Percentiles rank a stretch among this genome's conserved stretches.
Evolutionary conservation across 2,329 filamentous ascomycete genomes (phyloP).

Genomic region (Cladosporium phlei): DNA sequence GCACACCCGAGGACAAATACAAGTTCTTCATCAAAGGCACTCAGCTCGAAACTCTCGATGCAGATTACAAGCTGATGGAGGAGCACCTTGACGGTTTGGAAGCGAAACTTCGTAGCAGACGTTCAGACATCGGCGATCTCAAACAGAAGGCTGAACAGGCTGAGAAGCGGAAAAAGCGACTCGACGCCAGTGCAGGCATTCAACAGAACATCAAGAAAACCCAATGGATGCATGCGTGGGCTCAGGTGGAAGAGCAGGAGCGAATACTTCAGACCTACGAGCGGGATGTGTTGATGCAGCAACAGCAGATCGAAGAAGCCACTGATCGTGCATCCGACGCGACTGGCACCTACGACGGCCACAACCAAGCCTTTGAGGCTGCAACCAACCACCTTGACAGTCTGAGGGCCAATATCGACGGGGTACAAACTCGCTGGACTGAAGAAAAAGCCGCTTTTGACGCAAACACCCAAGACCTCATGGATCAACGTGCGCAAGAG

Average conservation of each 20-base stretch:
- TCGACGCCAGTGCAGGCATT: slow-evolving; percentile 63
- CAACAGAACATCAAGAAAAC: slow-evolving; percentile 57
- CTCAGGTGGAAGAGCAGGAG: slow-evolving; percentile 76
- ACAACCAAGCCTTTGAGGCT: slow-evolving; percentile 36
- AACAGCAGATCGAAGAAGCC: slow-evolving; percentile 47
- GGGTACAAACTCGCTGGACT: slow-evolving; percentile 44
- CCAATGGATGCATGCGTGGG: slow-evolving; percentile 73
- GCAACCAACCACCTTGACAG: slow-evolving; percentile 33
- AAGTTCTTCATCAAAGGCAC: slow-evolving; percentile 95
- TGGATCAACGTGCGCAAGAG: slow-evolving; percentile 49
- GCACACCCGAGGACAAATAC: slow-evolving; percentile 80
- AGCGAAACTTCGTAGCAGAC: slow-evolving; percentile 55
- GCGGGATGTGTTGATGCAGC: slow-evolving; percentile 29
- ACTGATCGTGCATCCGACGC: slow-evolving; percentile 43
- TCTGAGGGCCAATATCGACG: slow-evolving; percentile 34
- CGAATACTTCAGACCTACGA: slow-evolving; percentile 27
- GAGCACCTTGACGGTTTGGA: slow-evolving; percentile 71
- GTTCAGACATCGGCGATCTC: slow-evolving; percentile 61
- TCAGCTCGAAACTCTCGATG: slow-evolving; percentile 84
- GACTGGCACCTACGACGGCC: slow-evolving; percentile 39
- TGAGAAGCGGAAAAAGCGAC: slow-evolving; percentile 58
- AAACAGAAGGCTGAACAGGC: slow-evolving; percentile 57
- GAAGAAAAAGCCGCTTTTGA: slow-evolving; percentile 52
- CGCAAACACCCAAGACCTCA: slow-evolving; percentile 23
- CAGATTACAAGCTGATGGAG: slow-evolving; percentile 81